Base-by-base conservation (phyloP, 192 early-diverging fungal species). In the Spizellomyces sp. region DNA sequence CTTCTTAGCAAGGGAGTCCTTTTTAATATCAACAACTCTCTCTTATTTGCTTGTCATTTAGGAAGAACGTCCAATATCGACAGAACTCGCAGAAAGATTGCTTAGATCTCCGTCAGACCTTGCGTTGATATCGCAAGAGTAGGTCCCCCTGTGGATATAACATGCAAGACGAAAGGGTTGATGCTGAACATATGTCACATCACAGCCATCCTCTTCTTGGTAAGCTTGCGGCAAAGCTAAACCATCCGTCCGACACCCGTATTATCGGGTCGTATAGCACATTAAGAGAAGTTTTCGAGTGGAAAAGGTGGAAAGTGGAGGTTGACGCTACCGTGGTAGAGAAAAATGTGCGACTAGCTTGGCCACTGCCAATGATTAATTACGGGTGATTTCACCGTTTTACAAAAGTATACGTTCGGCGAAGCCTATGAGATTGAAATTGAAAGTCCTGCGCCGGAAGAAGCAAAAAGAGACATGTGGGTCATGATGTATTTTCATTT, bases 391-490 rank as follows among this genome's bases (percentile, higher is more conserved):
- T n/a, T n/a, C 54, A 56, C 22, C 5, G n/a, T 56, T 3, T 0
- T 56, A 22, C 54, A 19, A 56, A 56, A 56, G 54, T 56, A 56
- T 56, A 56, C 54, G n/a, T 56, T 56, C 7, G 54, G 54, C 7
- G 54, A 56, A n/a, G 54, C 54, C 7, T 56, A 6, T 7, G 54
- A 56, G 22, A 56, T 56, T 56, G 54, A 56, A 56, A 56, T 56
- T 7, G 54, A 56, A 56, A 56, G 54, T 56, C 22, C 54, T 0
- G 5, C n/a, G 5, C 54, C 54, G 6, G n/a, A 56, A 0, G 22
- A n/a, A 56, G 54, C 22, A 7, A n/a, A 22, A 22, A 6, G 5
- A n/a, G 5, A 19, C n/a, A 56, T 56, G 54, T 56, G 54, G 22
- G 54, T 56, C n/a, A n/a, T 56, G n/a, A 4, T n/a, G 5, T 4